Percentiles rank a stretch among this genome's conserved stretches.
phyloP scores from a whole-genome alignment of 129 eudicot species.

The Centrapalus pauciflorus region DNA sequence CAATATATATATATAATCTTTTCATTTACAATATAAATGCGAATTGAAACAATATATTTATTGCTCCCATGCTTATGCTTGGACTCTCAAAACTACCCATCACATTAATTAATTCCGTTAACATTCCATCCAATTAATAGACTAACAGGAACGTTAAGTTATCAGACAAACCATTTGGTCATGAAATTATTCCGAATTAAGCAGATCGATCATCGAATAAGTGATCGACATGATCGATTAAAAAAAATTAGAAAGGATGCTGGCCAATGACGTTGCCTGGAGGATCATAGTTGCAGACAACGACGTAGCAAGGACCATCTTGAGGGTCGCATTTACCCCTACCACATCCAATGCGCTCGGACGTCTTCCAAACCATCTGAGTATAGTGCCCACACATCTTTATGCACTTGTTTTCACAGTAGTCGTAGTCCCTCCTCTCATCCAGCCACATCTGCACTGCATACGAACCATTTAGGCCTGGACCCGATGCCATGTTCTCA shows the following conservation, averaged over 20 bases:
- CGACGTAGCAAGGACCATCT: background rate
- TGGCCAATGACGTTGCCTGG: slow-evolving; percentile 35
- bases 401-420: slow-evolving; percentile 31
- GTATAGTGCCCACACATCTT: slow-evolving; percentile 51
- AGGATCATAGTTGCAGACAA: slow-evolving; percentile 24
- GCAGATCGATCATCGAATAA: too few species aligned
- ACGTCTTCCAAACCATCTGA: slow-evolving; percentile 47
- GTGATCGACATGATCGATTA: background rate
- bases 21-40: too few species aligned
- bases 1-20: too few species aligned
- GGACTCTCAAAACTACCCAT: too few species aligned
- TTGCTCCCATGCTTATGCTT: too few species aligned
- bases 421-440: slow-evolving; percentile 32
- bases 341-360: slow-evolving; percentile 48
- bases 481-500: slow-evolving; percentile 57
- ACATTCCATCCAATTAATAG: too few species aligned
- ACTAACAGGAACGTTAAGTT: too few species aligned
- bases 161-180: too few species aligned
- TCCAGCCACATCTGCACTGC: slow-evolving; percentile 57
- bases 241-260: slow-evolving; percentile 26
- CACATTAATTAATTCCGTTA: too few species aligned
- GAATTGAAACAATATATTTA: too few species aligned
- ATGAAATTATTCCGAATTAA: too few species aligned
- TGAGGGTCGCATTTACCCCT: slow-evolving; percentile 4
- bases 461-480: slow-evolving; percentile 15